Base-by-base conservation (phyloP, 169 alveolate species). In the Gregarina niphandrodes region DNA sequence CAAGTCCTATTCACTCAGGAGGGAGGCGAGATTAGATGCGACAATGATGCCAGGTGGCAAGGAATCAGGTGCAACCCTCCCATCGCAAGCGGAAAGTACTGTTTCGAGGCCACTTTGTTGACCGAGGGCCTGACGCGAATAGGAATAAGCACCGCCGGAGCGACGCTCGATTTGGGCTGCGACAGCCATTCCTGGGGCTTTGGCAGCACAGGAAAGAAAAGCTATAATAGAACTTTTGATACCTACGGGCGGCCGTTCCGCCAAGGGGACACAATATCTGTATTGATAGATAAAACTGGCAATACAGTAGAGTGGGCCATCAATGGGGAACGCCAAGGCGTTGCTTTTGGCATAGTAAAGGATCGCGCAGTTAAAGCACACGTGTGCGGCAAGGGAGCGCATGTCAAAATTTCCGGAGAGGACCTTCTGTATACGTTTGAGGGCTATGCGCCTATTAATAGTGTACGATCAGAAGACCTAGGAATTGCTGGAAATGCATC, bases 121-220 rank as follows among this genome's bases (percentile, higher is more conserved):
- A 29, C 24, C 16, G 37, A 24, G 3, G 52, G 53, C 24, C 22
- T 42, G 24, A 13, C 13, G 21, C 38, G 61, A 16, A 42, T 36
- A n/a, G 61, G 61, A 21, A 42, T 37, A 41, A 44, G 41, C 23
- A 30, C 48, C 13, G 12, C 20, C 11, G n/a, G 18, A 17, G 32
- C 45, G 9, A 22, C 9, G 18, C 32, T 24, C 15, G 53, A 35
- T 20, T 2, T 51, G 29, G 61, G 61, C 31, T 6, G 2, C 15
- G 61, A 51, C 23, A 42, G 19, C 31, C 17, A 35, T 2, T 36
- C 59, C 24, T 58, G 42, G 24, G 68, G 68, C 3, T 58, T 18
- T 16, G 68, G 68, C 21, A 42, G 57, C 5, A 58, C 68, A 1
- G 68, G 68, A 0, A 58, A 58, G 43, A 58, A 58, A 46, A 40